Evolutionary conservation across 2,329 filamentous ascomycete genomes (phyloP), one percentile per base, ranked within the genome.

Genomic region (Fulvia fulva): DNA sequence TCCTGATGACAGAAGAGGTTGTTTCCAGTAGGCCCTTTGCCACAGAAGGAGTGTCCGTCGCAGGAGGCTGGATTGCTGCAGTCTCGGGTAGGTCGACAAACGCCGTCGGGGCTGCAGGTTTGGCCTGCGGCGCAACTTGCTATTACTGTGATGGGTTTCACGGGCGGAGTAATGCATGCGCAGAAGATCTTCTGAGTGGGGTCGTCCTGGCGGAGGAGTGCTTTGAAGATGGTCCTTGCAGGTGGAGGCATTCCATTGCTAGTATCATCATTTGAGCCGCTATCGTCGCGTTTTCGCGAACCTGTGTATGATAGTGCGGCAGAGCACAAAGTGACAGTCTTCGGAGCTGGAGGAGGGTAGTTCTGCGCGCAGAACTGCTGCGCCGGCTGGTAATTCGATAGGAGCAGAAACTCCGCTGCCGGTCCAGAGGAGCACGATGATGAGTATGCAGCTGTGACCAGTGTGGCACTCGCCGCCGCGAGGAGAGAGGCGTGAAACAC

Each of bases 1-100:
- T 64, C 62, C 1, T 53, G 57, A 41, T 64, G 62, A 30, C 62
- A 64, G 55, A 60, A 64, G 51, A 57, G 58, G 47, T 54, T 56
- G 23, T 53, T 53, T 8, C 55, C 51, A n/a, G 53, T 49, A n/a
- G 59, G 41, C 1, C 55, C 52, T 32, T 59, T 57, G 34, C 60
- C 53, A 37, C 61, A 63, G 37, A 59, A 61, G 51, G 53, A 58
- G 30, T 52, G 41, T 1, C 54, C 54, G 5, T 56, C 57, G 46
- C 62, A 64, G 43, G 51, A 45, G 6, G 61, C 53, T 21, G 61
- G 61, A 22, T 63, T 63, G 5, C 46, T 41, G 52, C 61, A 63
- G 49, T 61, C 55, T 3, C 62, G 55, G 6, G 30, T 49, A 7
- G 54, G 26, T 55, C 59, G 55, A 45, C 57, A 59, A 51, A 23